Evolutionary conservation across 2,329 filamentous ascomycete genomes (phyloP).

Genomic region (Aureobasidium vineae): DNA sequence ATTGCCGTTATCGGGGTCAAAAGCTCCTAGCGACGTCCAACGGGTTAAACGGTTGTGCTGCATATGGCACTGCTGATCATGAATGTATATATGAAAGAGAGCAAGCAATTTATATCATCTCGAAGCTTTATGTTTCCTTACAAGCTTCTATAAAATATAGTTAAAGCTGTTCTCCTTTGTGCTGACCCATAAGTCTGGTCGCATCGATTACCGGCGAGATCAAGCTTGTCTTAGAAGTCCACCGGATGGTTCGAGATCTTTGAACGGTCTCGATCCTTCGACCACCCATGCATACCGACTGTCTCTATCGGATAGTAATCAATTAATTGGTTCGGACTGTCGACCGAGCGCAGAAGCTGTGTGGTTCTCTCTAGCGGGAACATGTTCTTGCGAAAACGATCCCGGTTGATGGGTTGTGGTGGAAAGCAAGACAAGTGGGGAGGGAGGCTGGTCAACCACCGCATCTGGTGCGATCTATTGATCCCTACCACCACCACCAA

Average conservation of each 20-base stretch:
- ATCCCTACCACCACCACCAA: background rate
- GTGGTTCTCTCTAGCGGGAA: background rate
- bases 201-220: background rate
- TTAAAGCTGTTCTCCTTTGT: background rate
- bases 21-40: conserved; percentile 10
- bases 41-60: conserved; percentile 9
- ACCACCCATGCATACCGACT: background rate
- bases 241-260: background rate
- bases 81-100: background rate
- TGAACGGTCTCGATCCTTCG: background rate
- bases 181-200: background rate
- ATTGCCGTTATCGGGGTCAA: background rate
- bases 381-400: background rate
- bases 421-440: background rate
- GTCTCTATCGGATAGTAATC: conserved; percentile 16
- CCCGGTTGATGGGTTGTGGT: background rate
- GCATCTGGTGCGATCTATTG: background rate
- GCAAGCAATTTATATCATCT: background rate
- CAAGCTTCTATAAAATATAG: background rate
- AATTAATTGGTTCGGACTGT: background rate
- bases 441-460: background rate
- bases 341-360: background rate
- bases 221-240: background rate
- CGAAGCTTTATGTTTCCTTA: background rate
- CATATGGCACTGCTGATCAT: background rate